Evolutionary conservation across 164 flowering plant genomes (phyloP), one percentile per base, ranked within the genome.

Genomic region (Vitis riparia): DNA sequence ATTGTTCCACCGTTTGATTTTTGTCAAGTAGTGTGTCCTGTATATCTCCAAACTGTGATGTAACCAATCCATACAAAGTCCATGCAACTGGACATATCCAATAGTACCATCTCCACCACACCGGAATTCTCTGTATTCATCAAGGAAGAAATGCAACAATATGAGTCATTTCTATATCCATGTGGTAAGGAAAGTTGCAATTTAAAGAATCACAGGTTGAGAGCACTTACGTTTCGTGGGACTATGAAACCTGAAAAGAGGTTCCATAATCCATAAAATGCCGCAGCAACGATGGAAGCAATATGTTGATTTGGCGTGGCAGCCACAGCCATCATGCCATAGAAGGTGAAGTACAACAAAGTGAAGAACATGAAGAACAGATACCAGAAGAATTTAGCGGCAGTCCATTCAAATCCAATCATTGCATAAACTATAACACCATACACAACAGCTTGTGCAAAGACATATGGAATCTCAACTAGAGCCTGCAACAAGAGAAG

Each of bases 261-360:
- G 51, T 73, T 77, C 77, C 75, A 78, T n/a, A 75, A 67, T 51
- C 71, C 76, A 52, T 78, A 78, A 52, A 78, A 78, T 50, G 78
- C 67, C 29, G 78, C 47, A 12, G 78, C 67, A 48, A 78, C 50
- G 1, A 78, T 72, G 59, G 77, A 44, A 19, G 73, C 73, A 7
- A 78, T 62, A 29, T 78, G 74, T 55, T 62, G 69, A 65, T 79
- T 83, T 6, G 84, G 87, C 1, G 84, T 79, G 49, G 75, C 61
- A 23, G 78, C 81, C 49, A 81, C 77, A 1, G 69, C 44, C 87
- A 84, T 81, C 87, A 83, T 83, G 58, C 87, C 85, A 30, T 77
- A 82, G 74, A 62, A 75, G 67, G 87, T 82, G 80, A 71, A 79
- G 77, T 82, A 81, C 29, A 76, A 11, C 47, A 82, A 58, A 2